Evolutionary conservation across 208 protist species (phyloP).

Genomic region (Endotrypanum monterogeii): DNA sequence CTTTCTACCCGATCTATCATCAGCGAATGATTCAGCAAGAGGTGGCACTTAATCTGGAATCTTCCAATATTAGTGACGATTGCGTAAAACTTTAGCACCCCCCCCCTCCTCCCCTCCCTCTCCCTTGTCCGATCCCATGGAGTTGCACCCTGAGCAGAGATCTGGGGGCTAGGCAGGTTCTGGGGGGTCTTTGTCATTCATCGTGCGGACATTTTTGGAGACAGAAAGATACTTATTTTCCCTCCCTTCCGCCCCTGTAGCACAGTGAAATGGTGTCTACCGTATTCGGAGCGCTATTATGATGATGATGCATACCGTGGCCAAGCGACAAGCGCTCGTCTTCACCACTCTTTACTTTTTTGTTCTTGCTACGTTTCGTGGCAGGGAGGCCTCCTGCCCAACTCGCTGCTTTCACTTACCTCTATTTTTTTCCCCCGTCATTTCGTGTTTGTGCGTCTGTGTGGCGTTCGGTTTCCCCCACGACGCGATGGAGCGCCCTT

Average conservation of each 20-base stretch:
- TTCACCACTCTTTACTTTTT: neutral
- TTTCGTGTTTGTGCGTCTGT: neutral
- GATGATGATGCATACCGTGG: too few species aligned
- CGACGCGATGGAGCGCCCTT: too few species aligned
- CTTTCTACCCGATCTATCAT: neutral
- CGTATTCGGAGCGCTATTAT: neutral
- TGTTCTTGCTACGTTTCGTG: neutral
- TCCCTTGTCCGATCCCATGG: neutral
- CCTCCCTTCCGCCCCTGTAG: neutral
- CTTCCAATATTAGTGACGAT: neutral
- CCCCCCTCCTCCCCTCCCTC: neutral
- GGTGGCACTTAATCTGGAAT: too few species aligned
- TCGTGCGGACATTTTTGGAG: neutral
- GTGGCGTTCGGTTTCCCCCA: neutral
- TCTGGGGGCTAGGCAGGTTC: neutral
- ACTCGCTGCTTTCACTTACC: neutral
- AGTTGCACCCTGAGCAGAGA: neutral
- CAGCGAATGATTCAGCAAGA: neutral
- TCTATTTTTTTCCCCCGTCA: neutral
- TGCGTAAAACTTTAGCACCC: neutral
- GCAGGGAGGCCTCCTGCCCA: too few species aligned
- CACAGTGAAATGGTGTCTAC: neutral
- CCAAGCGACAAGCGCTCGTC: neutral
- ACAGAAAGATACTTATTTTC: too few species aligned
- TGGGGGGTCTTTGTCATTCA: neutral